A percentile compares a stretch with the other conserved stretches of the same genome.
phyloP scores from a whole-genome alignment of 176 grass and related monocot species.

The Carex cristatella region DNA sequence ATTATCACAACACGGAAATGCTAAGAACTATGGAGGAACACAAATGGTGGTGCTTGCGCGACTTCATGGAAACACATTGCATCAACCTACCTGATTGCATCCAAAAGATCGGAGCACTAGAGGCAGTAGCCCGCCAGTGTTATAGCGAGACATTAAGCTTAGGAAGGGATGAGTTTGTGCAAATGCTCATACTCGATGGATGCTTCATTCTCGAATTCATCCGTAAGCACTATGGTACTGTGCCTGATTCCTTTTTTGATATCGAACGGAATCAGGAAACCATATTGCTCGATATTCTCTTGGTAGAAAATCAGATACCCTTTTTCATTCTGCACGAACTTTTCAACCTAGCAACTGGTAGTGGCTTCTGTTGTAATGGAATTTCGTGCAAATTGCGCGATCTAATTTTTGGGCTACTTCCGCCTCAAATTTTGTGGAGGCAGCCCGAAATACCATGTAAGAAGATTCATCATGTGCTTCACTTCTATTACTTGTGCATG shows the following conservation, averaged over 20 bases:
- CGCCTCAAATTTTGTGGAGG: neutral
- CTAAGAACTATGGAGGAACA: constrained; percentile 16
- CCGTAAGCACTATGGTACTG: neutral
- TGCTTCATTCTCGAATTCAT: constrained; percentile 30
- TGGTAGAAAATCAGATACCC: constrained; percentile 53
- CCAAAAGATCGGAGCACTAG: neutral
- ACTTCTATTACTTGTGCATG: constrained; percentile 13
- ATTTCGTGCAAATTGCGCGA: neutral
- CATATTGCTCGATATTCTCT: constrained; percentile 26
- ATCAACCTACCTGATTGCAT: neutral
- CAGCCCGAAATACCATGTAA: neutral
- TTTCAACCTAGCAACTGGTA: neutral
- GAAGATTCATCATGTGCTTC: constrained; percentile 17
- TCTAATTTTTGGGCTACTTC: neutral
- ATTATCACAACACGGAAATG: neutral
- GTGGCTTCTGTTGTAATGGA: no score
- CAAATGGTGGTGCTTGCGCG: constrained; percentile 16
- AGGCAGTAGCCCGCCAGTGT: neutral
- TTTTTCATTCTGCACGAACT: constrained; percentile 19
- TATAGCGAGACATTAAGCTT: constrained; percentile 9
- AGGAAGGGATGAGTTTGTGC: constrained; percentile 3
- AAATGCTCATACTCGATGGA: constrained; percentile 32
- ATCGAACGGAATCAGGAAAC: neutral
- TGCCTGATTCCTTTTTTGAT: neutral
- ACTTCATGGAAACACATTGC: constrained; percentile 7